phyloP scores from a whole-genome alignment of 2,329 filamentous ascomycete species.

The Fusarium anguioides region DNA sequence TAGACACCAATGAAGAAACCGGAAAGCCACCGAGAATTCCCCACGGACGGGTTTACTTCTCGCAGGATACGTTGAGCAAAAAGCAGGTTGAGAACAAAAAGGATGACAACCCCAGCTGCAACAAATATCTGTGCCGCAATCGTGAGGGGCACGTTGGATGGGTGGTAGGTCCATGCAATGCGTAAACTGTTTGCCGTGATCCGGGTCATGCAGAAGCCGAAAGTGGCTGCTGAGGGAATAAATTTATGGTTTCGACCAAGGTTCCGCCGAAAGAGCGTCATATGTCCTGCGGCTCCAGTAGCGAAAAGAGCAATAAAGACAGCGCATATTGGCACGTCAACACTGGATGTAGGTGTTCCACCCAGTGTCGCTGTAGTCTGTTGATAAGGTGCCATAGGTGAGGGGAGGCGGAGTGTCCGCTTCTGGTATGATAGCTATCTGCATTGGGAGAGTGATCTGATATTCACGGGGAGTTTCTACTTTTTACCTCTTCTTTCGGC shows the following conservation, averaged over 20 bases:
- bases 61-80: constrained; percentile 80
- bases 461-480: too few species aligned
- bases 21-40: constrained; percentile 65
- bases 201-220: constrained; percentile 68
- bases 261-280: constrained; percentile 66
- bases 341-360: too few species aligned
- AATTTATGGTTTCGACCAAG: constrained; percentile 65
- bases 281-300: constrained; percentile 63
- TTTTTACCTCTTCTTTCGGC: too few species aligned
- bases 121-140: constrained; percentile 76
- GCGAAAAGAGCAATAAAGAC: constrained; percentile 71
- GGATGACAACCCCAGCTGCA: constrained; percentile 76
- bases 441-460: too few species aligned
- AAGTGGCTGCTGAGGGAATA: constrained; percentile 65
- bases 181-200: constrained; percentile 62
- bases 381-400: too few species aligned
- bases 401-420: too few species aligned
- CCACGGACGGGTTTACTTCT: constrained; percentile 74
- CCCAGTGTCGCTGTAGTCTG: too few species aligned
- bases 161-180: constrained; percentile 62
- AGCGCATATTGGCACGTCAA: too few species aligned
- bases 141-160: constrained; percentile 54
- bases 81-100: constrained; percentile 82
- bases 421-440: too few species aligned
- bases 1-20: constrained; percentile 69